phyloP scores from a whole-genome alignment of 192 early-diverging fungal genomes.

The Coemansia sp. region DNA sequence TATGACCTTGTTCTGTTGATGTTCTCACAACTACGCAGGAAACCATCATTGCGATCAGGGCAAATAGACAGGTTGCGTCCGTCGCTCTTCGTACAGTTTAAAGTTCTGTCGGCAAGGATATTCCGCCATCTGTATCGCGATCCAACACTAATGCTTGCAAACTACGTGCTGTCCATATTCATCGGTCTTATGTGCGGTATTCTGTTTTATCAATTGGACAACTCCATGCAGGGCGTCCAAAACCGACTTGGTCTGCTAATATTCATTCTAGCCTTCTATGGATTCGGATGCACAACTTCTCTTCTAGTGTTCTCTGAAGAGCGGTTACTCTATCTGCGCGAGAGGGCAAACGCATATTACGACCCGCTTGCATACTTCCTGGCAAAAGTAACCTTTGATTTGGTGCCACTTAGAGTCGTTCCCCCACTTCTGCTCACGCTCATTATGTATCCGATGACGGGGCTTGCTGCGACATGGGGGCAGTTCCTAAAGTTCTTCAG shows the following conservation, averaged over 20 bases:
- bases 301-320: conserved; percentile 52
- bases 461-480: conserved; percentile 62
- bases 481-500: conserved; percentile 75
- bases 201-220: conserved; percentile 57
- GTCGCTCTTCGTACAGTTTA: conserved; percentile 53
- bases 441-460: conserved; percentile 87
- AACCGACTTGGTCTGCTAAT: conserved; percentile 54
- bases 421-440: conserved; percentile 79
- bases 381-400: conserved; percentile 64
- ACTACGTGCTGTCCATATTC: conserved; percentile 43
- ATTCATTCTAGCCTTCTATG: conserved; percentile 57
- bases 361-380: conserved; percentile 61
- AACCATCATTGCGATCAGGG: neutral
- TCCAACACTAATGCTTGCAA: conserved; percentile 44
- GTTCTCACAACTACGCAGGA: conserved; percentile 5
- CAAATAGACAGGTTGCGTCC: conserved; percentile 35
- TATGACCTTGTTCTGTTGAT: conserved; percentile 26
- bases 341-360: conserved; percentile 67
- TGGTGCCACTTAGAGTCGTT: conserved; percentile 74
- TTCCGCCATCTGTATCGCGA: conserved; percentile 49
- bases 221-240: conserved; percentile 46
- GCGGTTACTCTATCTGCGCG: conserved; percentile 57
- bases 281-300: conserved; percentile 61
- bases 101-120: conserved; percentile 52
- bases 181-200: conserved; percentile 58